These are phyloP conservation scores for Rossbeevera mucosa DNA, from an alignment of 768 basidiomycete species.

Conservation along the genomic window DNA sequence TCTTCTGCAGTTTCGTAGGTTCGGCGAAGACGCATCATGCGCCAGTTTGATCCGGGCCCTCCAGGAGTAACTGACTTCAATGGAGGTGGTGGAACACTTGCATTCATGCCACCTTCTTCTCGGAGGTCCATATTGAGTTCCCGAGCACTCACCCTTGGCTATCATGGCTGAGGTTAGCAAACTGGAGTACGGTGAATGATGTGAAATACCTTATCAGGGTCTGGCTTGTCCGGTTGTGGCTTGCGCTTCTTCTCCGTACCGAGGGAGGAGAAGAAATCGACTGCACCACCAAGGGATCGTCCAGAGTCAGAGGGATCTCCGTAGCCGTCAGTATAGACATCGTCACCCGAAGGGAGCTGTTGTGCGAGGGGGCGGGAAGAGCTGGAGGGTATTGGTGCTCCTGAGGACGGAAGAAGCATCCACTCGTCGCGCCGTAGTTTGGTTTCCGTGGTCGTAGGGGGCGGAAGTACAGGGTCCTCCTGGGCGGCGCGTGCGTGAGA, in stretches of 20 bases:
- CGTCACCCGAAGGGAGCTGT: constrained; percentile 33
- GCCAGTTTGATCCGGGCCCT: constrained; percentile 91
- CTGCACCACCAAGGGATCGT: constrained; percentile 50
- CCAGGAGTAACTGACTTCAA: constrained; percentile 63
- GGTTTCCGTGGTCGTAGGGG: constrained; percentile 42
- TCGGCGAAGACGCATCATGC: constrained; percentile 92
- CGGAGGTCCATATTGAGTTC: constrained; percentile 61
- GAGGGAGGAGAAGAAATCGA: constrained; percentile 88
- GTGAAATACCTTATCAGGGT: constrained; percentile 63
- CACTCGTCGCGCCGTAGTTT: constrained; percentile 73
- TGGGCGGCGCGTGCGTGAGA: constrained; percentile 51
- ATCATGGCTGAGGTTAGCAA: constrained; percentile 11
- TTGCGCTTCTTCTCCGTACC: constrained; percentile 78
- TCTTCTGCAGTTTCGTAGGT: constrained; percentile 90
- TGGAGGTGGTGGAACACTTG: constrained; percentile 34
- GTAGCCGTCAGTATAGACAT: constrained; percentile 63
- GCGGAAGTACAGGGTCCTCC: constrained; percentile 46
- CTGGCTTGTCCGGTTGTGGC: constrained; percentile 50
- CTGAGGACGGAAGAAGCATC: constrained; percentile 63
- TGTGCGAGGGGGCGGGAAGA: constrained; percentile 30
- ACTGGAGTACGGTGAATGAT: background rate
- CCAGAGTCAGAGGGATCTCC: constrained; percentile 44
- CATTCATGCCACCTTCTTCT: constrained; percentile 39
- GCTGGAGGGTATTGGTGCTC: constrained; percentile 25
- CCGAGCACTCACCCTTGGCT: constrained; percentile 58